Evolutionary conservation across 2,329 filamentous ascomycete species (phyloP).

Genomic region (Alternaria gaisen): DNA sequence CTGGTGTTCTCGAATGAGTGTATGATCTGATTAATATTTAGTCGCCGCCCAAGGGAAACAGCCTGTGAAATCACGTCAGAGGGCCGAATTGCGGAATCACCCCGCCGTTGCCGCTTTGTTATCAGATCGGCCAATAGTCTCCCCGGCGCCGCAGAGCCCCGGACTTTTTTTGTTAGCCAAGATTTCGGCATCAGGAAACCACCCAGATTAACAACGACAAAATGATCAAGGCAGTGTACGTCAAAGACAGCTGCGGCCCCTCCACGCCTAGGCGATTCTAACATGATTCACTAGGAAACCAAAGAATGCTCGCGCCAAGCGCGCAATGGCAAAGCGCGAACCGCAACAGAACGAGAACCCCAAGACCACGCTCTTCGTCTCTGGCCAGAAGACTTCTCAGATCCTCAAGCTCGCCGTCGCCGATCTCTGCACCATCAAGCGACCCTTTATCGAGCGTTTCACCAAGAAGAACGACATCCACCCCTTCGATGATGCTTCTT

Average conservation of each 20-base stretch:
- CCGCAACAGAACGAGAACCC: constrained; percentile 90
- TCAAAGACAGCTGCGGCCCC: background rate
- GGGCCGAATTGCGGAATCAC: constrained; percentile 20
- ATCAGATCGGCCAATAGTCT: constrained; percentile 25
- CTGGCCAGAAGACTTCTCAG: constrained; percentile 85
- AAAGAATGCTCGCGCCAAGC: constrained; percentile 88
- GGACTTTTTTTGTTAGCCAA: constrained; percentile 31
- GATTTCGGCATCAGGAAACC: constrained; percentile 29
- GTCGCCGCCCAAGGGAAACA: constrained; percentile 10
- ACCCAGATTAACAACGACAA: constrained; percentile 19
- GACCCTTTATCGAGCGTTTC: constrained; percentile 87
- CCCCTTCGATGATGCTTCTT: constrained; percentile 89
- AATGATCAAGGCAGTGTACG: constrained; percentile 47
- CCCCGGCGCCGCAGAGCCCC: constrained; percentile 15
- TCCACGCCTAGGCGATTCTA: background rate
- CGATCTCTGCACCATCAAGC: constrained; percentile 85
- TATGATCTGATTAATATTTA: constrained; percentile 19
- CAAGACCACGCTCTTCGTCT: constrained; percentile 88
- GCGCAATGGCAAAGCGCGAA: constrained; percentile 90
- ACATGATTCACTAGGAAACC: constrained; percentile 63
- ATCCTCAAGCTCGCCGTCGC: constrained; percentile 82
- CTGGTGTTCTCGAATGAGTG: background rate
- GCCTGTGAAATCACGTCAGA: constrained; percentile 17
- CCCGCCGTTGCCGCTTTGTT: constrained; percentile 13
- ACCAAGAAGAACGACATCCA: constrained; percentile 96